Evolutionary conservation across 768 basidiomycete species (phyloP).

Genomic region (Dioszegia crocea): DNA sequence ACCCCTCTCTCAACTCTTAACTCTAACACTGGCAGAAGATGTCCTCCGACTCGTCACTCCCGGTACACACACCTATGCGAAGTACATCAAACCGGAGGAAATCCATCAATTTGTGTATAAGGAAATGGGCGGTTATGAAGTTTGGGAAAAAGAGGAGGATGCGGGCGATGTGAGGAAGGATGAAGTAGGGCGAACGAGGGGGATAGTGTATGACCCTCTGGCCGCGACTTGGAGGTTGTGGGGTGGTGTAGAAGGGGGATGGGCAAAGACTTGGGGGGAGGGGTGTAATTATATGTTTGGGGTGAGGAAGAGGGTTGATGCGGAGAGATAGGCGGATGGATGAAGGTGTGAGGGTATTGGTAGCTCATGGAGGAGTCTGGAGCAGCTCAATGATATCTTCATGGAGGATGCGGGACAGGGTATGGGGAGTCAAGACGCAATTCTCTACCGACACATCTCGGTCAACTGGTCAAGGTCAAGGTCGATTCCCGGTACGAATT

Average conservation of each 20-base stretch:
- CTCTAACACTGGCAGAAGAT: slow-evolving; percentile 75
- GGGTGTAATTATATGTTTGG: slow-evolving; percentile 49
- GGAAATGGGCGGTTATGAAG: slow-evolving; percentile 51
- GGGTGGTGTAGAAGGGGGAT: slow-evolving; percentile 41
- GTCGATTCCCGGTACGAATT: too few relatives aligned
- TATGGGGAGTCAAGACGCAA: too few relatives aligned
- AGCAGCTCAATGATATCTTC: too few relatives aligned
- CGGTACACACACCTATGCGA: slow-evolving; percentile 87
- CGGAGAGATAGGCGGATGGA: neutral
- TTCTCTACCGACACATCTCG: too few relatives aligned
- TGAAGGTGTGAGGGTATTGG: neutral
- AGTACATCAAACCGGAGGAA: slow-evolving; percentile 83
- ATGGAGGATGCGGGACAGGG: too few relatives aligned
- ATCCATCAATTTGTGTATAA: slow-evolving; percentile 74
- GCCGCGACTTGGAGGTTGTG: slow-evolving; percentile 47
- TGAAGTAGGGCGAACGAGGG: slow-evolving; percentile 44
- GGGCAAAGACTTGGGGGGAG: slow-evolving; percentile 38
- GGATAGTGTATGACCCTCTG: slow-evolving; percentile 49
- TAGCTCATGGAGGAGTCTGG: too few relatives aligned
- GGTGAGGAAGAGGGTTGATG: slow-evolving; percentile 40
- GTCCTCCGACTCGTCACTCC: slow-evolving; percentile 70
- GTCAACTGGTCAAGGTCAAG: too few relatives aligned
- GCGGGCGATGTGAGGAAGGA: slow-evolving; percentile 23
- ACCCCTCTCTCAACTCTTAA: slow-evolving; percentile 65
- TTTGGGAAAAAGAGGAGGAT: slow-evolving; percentile 40